Base-by-base conservation (phyloP, 2,329 filamentous ascomycete species). In the Colletotrichum tabaci region DNA sequence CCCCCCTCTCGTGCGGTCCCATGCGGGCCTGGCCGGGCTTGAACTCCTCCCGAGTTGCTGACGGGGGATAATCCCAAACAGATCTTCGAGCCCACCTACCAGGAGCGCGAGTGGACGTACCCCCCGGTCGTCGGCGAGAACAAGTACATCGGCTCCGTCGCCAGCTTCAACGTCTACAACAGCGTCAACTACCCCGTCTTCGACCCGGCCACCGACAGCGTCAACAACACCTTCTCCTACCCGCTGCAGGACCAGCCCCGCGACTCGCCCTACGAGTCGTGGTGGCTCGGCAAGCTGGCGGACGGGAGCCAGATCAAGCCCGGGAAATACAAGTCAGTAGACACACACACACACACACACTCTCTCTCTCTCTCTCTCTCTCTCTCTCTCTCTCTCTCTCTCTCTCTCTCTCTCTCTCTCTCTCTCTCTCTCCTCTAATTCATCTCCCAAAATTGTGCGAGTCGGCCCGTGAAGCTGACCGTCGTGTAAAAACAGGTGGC, bases 221-320 rank as follows among this genome's bases (percentile, higher is more conserved):
- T 80, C 18, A 77, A 82, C 35, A 81, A 84, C 67, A 82, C 81
- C 9, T 74, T 82, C 23, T 71, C 82, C 0, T 85, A 84, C 71
- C 83, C 83, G 1, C 67, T 82, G 15, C 78, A 74, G 46, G 78
- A 80, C 15, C 76, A 81, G 13, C 76, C 80, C 1, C 79, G 83
- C 4, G 79, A 79, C 8, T 78, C 78, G 23, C 74, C 75, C 4
- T 77, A 77, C 38, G 67, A 73, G 72, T 83, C 80, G 61, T 84
- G 81, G 79, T 85, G 83, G 83, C 83, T 85, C 26, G 83, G 83
- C 1, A 82, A 82, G 68, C 79, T 84, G 9, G 80, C 82, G 8
- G 82, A 85, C 67, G 83, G 83, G 3, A 80, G 81, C 10, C 79
- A 79, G 60, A 84, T 85, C 64, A 75, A 77, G 13, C 81, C 83